Base-by-base conservation (phyloP, 352 stramenopile genomes). In the Phytophthora melonis region DNA sequence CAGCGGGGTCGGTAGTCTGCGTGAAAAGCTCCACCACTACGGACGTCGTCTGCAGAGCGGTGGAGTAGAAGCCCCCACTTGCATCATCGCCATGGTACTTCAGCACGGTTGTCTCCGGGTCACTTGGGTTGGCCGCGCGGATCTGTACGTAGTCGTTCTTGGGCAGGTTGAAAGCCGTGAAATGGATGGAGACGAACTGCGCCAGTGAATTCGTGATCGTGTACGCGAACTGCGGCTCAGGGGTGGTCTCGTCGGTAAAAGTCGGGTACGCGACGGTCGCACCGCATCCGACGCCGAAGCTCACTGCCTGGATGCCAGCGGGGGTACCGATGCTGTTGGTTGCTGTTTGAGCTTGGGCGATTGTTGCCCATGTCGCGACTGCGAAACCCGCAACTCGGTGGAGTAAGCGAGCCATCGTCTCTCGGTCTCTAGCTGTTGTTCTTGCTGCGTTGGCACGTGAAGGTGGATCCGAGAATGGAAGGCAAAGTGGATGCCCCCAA, bases 161-260 rank as follows among this genome's bases (percentile, higher is more conserved):
- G 1, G 84, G 86, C 0, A 93, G 68, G 60, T 92, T 87, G 63
- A 95, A 92, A 43, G 79, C 57, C 3, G 71, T 72, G 53, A 94
- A 91, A 68, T 93, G 81, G 23, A 94, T 47, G 21, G 82, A 73
- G 56, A 92, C 69, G 34, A 93, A 92, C 27, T 86, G 58, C 1
- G 84, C 87, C 30, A 79, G 34, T 3, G 70, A 58, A 58, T 89
- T 85, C 23, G 73, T 72, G 59, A 92, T 68, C 45, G 63, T 67
- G 68, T 70, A 84, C 27, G 67, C 63, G 50, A 84, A 85, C 47
- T 56, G 64, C 19, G 77, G 80, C n/a, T 83, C 68, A 1, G 53
- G 14, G 9, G 36, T 64, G 11, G 58, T 71, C 5, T 58, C 58
- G 19, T 57, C 62, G 5, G 68, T 81, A 19, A 63, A 60, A 7